A percentile compares a stretch with the other conserved stretches of the same genome.
These are phyloP conservation scores for Ustilago trichophora DNA, from an alignment of 1,284 basidiomycete species.

Conservation along the genomic window DNA sequence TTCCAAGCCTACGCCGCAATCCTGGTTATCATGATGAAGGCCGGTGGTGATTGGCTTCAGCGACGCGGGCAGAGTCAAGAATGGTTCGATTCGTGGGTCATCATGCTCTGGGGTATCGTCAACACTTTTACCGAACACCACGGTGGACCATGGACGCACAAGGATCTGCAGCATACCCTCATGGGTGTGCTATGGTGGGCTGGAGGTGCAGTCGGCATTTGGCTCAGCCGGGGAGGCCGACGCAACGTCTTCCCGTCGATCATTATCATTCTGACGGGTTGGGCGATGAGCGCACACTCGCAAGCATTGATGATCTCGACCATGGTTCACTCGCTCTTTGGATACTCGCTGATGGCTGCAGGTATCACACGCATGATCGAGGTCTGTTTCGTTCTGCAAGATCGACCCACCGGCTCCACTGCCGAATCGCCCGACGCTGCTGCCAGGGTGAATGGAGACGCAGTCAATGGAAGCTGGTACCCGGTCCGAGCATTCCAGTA, in stretches of 20 bases:
- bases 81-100: slow-evolving; percentile 89
- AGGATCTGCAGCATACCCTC: slow-evolving; percentile 92
- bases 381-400: slow-evolving; percentile 77
- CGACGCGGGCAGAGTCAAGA: slow-evolving; percentile 74
- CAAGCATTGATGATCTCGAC: slow-evolving; percentile 73
- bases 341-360: slow-evolving; percentile 84
- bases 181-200: slow-evolving; percentile 76
- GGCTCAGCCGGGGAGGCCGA: slow-evolving; percentile 82
- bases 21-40: slow-evolving; percentile 82
- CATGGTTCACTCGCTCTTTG: slow-evolving; percentile 84
- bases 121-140: slow-evolving; percentile 87
- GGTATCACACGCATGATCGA: slow-evolving; percentile 84
- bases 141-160: slow-evolving; percentile 72
- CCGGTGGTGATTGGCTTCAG: slow-evolving; percentile 83
- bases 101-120: slow-evolving; percentile 81
- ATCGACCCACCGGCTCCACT: slow-evolving; percentile 61
- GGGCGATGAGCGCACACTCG: slow-evolving; percentile 91
- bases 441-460: slow-evolving; percentile 7
- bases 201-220: slow-evolving; percentile 87
- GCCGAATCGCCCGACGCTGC: slow-evolving; percentile 6
- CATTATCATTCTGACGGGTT: slow-evolving; percentile 79
- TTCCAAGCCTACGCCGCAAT: slow-evolving; percentile 82
- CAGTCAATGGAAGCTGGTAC: slow-evolving; percentile 44
- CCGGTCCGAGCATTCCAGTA: slow-evolving; percentile 59
- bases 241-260: slow-evolving; percentile 83